Evolutionary conservation across 164 flowering plant genomes (phyloP), one percentile per base, ranked within the genome.

Genomic region (Tinospora cordifolia): DNA sequence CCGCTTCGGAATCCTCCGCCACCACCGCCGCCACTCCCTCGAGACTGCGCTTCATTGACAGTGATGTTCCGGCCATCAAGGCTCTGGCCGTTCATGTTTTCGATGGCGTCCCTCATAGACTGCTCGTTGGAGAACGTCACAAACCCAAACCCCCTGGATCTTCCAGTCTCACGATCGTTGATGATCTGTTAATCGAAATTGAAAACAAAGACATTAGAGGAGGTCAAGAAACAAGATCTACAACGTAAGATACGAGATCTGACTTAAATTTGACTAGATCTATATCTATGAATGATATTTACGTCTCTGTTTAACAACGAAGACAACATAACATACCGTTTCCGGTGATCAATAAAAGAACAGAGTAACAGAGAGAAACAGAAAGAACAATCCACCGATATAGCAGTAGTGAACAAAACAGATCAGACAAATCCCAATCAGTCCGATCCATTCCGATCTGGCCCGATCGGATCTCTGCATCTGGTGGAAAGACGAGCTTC

Each of bases 61-160:
- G 77, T 75, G 25, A 75, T 75, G 19, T 47, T 75, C 2, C 77
- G 49, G 2, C 77, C 77, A 25, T 70, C 77, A 65, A 75, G 77
- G 3, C 36, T 24, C 69, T 75, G 77, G 9, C 77, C 77, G 22
- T 75, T 75, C 77, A 75, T 75, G 19, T 69, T 69, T 40, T 75
- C 73, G 24, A 75, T 75, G 9, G 77, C 77, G 8, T 75, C 73
- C 47, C 51, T 75, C 77, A 75, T 75, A 36, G 73, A 15, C 17
- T 75, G 66, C 60, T 75, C 77, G 40, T 59, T 36, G 6, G 73
- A 19, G 51, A 75, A 69, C 6, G 73, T 75, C 10, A 69, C 73
- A 8, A 75, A 74, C 10, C 76, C 76, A 54, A 74, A 74, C 13
- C 76, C 76, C 11, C 76, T 69, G 0, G 76, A 74, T 38, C 76